Conservation (phyloP, 768 basidiomycete species). For the Suillus bovinus region DNA sequence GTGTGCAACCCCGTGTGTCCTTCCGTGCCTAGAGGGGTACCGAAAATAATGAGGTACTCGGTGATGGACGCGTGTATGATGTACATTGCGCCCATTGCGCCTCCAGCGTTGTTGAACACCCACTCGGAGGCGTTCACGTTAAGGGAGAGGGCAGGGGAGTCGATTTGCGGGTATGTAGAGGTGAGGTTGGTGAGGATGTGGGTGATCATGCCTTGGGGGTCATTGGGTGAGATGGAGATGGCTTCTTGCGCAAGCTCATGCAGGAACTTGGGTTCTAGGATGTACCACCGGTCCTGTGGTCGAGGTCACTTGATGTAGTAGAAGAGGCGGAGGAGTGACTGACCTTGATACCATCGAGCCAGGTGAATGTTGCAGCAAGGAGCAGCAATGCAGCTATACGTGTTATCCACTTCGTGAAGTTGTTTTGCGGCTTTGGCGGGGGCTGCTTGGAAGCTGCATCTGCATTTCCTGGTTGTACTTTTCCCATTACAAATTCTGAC, state of each 20-base stretch:
- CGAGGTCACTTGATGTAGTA: constrained; percentile 1
- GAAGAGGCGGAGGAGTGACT: constrained; percentile 11
- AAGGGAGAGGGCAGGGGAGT: constrained; percentile 51
- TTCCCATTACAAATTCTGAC: constrained; percentile 17
- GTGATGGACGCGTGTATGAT: constrained; percentile 96
- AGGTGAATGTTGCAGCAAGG: constrained; percentile 41
- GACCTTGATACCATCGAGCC: constrained; percentile 68
- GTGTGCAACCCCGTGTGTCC: constrained; percentile 94
- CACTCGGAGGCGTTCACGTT: constrained; percentile 71
- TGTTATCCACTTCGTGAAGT: constrained; percentile 34
- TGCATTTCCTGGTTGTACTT: constrained; percentile 9
- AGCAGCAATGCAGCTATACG: constrained; percentile 28
- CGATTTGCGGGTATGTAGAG: constrained; percentile 59
- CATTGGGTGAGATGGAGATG: constrained; percentile 61
- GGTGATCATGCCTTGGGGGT: constrained; percentile 72
- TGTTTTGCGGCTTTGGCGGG: background rate
- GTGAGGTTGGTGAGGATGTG: constrained; percentile 85
- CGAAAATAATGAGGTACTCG: constrained; percentile 95
- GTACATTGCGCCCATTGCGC: constrained; percentile 98
- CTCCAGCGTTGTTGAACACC: constrained; percentile 97
- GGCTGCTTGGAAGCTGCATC: background rate
- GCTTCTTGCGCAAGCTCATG: constrained; percentile 77
- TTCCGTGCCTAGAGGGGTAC: constrained; percentile 95
- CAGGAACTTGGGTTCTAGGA: constrained; percentile 71
- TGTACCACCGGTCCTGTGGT: constrained; percentile 81